phyloP scores from a whole-genome alignment of 768 basidiomycete species.

The Xerocomus spinulosus region DNA sequence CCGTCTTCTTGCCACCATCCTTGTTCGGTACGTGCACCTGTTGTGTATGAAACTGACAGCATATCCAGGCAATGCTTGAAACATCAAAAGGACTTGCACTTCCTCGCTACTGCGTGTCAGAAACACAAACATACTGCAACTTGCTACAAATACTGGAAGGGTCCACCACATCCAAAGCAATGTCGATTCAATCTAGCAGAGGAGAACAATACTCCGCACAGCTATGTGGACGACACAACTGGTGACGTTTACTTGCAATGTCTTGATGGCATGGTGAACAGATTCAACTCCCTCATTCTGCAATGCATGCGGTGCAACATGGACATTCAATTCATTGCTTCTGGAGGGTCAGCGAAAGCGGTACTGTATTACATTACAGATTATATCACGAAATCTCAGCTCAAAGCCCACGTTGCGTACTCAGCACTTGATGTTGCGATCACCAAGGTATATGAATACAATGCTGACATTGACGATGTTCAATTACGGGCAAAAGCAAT shows the following conservation, averaged over 20 bases:
- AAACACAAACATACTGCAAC: not conserved
- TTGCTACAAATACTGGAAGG: not conserved
- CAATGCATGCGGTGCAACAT: not conserved
- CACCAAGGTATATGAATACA: not conserved
- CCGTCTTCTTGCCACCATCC: not conserved
- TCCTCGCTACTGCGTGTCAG: not conserved
- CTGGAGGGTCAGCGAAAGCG: conserved; percentile 26
- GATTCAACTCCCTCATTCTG: not conserved
- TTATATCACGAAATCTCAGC: conserved; percentile 31
- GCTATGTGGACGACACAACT: not conserved
- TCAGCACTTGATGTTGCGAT: not conserved
- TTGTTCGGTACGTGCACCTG: not conserved
- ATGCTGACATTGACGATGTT: too few relatives aligned
- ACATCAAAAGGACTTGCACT: not conserved
- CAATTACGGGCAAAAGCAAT: too few relatives aligned
- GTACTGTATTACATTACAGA: conserved; percentile 33
- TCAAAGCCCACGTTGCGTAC: not conserved
- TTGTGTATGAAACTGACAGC: not conserved
- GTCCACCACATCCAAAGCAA: not conserved
- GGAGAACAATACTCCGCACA: not conserved
- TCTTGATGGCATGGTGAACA: not conserved
- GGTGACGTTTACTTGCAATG: not conserved
- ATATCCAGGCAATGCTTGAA: not conserved
- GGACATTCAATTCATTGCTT: too few relatives aligned
- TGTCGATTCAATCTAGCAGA: not conserved